A percentile compares a stretch with the other conserved stretches of the same genome.
These are phyloP conservation scores for Globisporangium mamillatum DNA, from an alignment of 352 stramenopile genomes.

Conservation along the genomic window DNA sequence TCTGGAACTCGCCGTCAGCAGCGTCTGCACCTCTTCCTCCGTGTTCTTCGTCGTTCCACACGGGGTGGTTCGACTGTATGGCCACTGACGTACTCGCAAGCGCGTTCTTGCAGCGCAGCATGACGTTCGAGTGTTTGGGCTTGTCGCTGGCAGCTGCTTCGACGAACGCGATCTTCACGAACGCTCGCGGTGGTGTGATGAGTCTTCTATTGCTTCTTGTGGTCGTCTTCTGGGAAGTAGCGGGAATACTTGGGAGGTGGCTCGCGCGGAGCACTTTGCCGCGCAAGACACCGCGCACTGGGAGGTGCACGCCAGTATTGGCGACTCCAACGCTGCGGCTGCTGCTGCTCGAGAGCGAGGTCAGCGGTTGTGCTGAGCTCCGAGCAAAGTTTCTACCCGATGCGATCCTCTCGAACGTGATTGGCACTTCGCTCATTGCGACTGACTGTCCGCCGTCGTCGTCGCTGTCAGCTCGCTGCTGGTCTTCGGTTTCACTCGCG, in stretches of 20 bases:
- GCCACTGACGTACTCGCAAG: slow-evolving; percentile 36
- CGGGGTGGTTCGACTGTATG: slow-evolving; percentile 26
- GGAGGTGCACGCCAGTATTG: slow-evolving; percentile 4
- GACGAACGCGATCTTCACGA: slow-evolving; percentile 54
- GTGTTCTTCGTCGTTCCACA: slow-evolving; percentile 35
- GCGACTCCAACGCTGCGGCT: background rate
- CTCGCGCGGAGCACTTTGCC: slow-evolving; percentile 44
- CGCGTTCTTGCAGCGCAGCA: slow-evolving; percentile 65
- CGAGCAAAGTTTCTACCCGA: background rate
- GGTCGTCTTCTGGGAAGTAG: background rate
- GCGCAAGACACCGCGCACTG: slow-evolving; percentile 36
- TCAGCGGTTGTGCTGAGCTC: background rate
- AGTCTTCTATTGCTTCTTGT: background rate
- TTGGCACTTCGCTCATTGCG: slow-evolving; percentile 40
- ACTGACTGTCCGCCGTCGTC: slow-evolving; percentile 35
- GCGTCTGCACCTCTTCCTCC: background rate
- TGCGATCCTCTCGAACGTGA: slow-evolving; percentile 28
- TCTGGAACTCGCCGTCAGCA: slow-evolving; percentile 33
- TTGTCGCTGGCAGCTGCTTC: slow-evolving; percentile 26
- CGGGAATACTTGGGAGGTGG: slow-evolving; percentile 23
- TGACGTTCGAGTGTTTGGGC: slow-evolving; percentile 25
- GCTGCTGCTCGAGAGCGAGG: background rate
- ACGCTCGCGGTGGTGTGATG: slow-evolving; percentile 26
- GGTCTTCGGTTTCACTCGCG: slow-evolving; percentile 2
- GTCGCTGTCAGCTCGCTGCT: slow-evolving; percentile 20